Percentiles rank a stretch among this genome's conserved stretches.
phyloP scores from a whole-genome alignment of 352 stramenopile species.

The Globisporangium spiculum region DNA sequence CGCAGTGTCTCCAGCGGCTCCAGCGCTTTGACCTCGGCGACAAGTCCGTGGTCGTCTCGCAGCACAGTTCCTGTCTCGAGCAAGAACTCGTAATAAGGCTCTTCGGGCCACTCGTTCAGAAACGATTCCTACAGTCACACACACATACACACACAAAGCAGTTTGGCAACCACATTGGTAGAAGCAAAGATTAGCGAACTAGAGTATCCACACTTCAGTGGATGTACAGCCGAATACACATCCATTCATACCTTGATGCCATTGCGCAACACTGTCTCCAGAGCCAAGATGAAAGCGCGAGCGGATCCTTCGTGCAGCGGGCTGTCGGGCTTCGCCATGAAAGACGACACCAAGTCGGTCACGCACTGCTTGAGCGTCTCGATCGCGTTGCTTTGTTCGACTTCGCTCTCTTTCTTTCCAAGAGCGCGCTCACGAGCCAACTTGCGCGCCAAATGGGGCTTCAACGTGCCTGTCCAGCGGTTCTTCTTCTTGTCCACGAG shows the following conservation, averaged over 20 bases:
- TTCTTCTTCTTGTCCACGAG: slow-evolving; percentile 18
- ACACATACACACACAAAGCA: background rate
- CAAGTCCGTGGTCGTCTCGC: slow-evolving; percentile 66
- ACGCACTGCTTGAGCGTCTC: slow-evolving; percentile 39
- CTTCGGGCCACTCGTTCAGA: slow-evolving; percentile 56
- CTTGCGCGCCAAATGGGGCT: slow-evolving; percentile 34
- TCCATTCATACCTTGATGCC: slow-evolving; percentile 52
- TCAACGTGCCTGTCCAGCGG: slow-evolving; percentile 21
- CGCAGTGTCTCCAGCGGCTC: slow-evolving; percentile 31
- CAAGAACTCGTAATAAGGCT: slow-evolving; percentile 71
- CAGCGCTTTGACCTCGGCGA: slow-evolving; percentile 43
- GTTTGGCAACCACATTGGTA: background rate
- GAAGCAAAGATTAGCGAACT: background rate
- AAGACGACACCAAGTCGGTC: slow-evolving; percentile 68
- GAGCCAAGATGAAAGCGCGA: slow-evolving; percentile 51
- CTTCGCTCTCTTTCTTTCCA: slow-evolving; percentile 20
- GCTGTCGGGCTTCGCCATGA: slow-evolving; percentile 62
- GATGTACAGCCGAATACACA: no score
- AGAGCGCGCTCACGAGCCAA: slow-evolving; percentile 34
- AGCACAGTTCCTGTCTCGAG: slow-evolving; percentile 57
- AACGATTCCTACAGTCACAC: slow-evolving; percentile 33
- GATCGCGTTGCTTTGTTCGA: slow-evolving; percentile 27
- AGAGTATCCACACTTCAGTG: no score
- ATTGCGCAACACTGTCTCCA: slow-evolving; percentile 64
- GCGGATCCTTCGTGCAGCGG: slow-evolving; percentile 72